Percentiles rank a stretch among this genome's conserved stretches.
Conservation (phyloP, 108 stramenopile species). For the Nannochloropsis gaditana region DNA sequence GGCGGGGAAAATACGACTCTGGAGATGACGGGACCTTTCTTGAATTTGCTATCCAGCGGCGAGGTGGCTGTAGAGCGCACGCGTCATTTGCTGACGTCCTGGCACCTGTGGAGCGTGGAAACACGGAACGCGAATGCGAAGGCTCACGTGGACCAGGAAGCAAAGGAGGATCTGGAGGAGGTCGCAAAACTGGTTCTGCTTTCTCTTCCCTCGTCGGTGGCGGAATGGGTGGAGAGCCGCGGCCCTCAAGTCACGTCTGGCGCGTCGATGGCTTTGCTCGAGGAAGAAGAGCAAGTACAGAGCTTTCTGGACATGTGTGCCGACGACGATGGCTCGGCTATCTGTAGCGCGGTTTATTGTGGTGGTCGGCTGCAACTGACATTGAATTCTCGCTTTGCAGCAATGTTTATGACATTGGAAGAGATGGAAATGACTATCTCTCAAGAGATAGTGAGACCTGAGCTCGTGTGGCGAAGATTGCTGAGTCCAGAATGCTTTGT, state of each 20-base stretch:
- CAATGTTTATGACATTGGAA: conserved; percentile 15
- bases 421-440: background rate
- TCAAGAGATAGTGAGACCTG: background rate
- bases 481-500: background rate
- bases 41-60: background rate
- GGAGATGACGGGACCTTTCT: background rate
- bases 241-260: background rate
- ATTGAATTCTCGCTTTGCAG: conserved; percentile 4
- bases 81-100: background rate
- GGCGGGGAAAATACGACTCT: background rate
- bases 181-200: background rate
- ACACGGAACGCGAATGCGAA: background rate
- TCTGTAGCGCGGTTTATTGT: conserved; percentile 7
- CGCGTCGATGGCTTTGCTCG: background rate
- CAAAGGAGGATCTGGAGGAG: background rate
- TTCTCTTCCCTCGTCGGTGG: background rate
- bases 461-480: background rate
- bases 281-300: conserved; percentile 15
- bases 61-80: background rate
- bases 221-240: background rate
- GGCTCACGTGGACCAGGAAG: background rate
- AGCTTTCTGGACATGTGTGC: conserved; percentile 15
- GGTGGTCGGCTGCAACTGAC: background rate
- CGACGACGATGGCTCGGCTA: background rate
- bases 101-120: conserved; percentile 16